Base-by-base conservation (phyloP, 208 protist species). In the Crithidia sp. region DNA sequence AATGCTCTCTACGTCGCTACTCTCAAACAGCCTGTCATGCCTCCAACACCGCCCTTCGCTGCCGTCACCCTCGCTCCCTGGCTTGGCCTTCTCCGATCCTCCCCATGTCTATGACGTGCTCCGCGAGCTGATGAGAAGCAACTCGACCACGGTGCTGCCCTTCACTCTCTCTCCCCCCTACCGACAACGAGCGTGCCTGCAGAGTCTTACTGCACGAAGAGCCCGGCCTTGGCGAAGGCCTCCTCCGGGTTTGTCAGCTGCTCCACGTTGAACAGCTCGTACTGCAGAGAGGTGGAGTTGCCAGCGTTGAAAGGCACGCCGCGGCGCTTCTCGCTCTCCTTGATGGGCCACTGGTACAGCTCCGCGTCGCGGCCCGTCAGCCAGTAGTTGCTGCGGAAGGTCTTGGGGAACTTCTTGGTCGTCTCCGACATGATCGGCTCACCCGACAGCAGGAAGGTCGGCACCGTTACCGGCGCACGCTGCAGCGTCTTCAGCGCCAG, bases 231-330 rank as follows among this genome's bases (percentile, higher is more conserved):
- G 14, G 89, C 89, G 60, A 96, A 96, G 13, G 87, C 91, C 77
- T 94, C 89, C 57, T 94, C 89, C 0, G 91, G 91, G 80, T 94
- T 93, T 14, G 77, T 84, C 41, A 96, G 83, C 86, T 96, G 91
- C 82, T 96, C 91, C 67, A 94, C 91, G 69, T 96, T 96, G 81
- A 85, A 96, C 28, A 93, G 65, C 76, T 96, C 89, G 45, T 94
- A 82, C 78, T 93, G 88, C 36, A 91, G 56, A 9, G 88, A 67
- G n/a, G 78, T 55, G 57, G 78, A 77, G 40, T 74, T 76, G 60
- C 86, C 80, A 41, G 72, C 80, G 74, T 77, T 77, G 67, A 94
- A 87, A 4, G 83, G 57, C 16, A 94, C 83, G 52, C 89, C 91
- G 76, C 91, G 91, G 64, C 86, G 84, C 70, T 88, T 90, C 82